Evolutionary conservation across 1,284 basidiomycete genomes (phyloP).

Genomic region (Ganoderma lingzhi): DNA sequence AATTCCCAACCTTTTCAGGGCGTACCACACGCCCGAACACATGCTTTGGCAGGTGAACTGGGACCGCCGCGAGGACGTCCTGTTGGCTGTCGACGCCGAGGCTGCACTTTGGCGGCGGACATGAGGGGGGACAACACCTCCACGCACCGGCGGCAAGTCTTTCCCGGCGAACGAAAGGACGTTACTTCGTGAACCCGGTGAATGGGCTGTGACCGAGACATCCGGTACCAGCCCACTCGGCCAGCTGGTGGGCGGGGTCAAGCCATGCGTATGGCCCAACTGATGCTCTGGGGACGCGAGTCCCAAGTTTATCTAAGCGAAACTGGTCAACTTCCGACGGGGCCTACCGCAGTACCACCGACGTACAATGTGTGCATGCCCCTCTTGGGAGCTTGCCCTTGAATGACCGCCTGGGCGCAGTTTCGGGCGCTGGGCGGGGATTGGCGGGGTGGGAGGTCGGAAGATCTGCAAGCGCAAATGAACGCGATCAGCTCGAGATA

Average conservation of each 20-base stretch:
- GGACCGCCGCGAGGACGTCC: conserved; percentile 25
- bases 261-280: conserved; percentile 11
- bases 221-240: conserved; percentile 17
- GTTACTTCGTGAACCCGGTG: conserved; percentile 16
- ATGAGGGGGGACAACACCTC: conserved; percentile 12
- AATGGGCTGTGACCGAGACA: conserved; percentile 18
- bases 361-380: conserved; percentile 26
- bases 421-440: conserved; percentile 38
- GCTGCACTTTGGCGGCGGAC: conserved; percentile 19
- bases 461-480: conserved; percentile 36
- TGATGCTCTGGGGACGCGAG: conserved; percentile 20
- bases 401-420: conserved; percentile 26
- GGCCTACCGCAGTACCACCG: conserved; percentile 6
- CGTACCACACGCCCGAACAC: conserved; percentile 29
- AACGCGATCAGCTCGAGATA: conserved; percentile 17
- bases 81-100: conserved; percentile 24
- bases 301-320: conserved; percentile 22
- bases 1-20: conserved; percentile 30
- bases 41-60: conserved; percentile 20
- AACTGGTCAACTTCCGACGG: neutral
- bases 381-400: conserved; percentile 21
- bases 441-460: conserved; percentile 47
- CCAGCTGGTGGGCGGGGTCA: conserved; percentile 20
- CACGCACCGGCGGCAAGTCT: conserved; percentile 15
- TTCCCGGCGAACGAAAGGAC: conserved; percentile 18